These are phyloP conservation scores for Paulownia fortunei DNA, from an alignment of 257 asterid species.

Conservation along the genomic window DNA sequence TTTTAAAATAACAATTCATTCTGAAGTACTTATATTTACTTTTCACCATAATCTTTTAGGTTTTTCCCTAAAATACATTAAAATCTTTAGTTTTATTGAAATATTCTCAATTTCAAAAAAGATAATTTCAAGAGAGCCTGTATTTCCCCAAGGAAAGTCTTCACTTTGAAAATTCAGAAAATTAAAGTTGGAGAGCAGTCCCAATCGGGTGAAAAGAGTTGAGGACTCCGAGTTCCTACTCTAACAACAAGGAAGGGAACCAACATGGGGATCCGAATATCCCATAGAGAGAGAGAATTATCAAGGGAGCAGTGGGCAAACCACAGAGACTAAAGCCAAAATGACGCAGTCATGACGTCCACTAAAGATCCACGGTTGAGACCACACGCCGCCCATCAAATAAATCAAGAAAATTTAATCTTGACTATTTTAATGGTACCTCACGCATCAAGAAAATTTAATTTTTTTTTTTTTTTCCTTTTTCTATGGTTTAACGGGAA, in stretches of 20 bases:
- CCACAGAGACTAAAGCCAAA: slow-evolving; percentile 36
- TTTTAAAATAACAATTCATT: too few species aligned
- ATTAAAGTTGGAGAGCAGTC: too few species aligned
- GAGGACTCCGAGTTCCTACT: slow-evolving; percentile 11
- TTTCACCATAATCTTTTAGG: too few species aligned
- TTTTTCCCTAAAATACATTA: too few species aligned
- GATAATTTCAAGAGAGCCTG: too few species aligned
- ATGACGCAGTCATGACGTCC: slow-evolving; percentile 47
- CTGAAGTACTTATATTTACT: too few species aligned
- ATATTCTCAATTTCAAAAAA: too few species aligned
- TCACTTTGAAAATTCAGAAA: too few species aligned
- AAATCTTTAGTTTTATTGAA: too few species aligned
- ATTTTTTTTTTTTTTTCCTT: not conserved
- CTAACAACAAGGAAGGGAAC: slow-evolving; percentile 10
- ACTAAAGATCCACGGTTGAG: slow-evolving; percentile 48
- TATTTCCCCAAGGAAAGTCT: too few species aligned
- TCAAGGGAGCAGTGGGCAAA: slow-evolving; percentile 34
- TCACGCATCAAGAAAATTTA: slow-evolving; percentile 44
- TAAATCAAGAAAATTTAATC: slow-evolving; percentile 35
- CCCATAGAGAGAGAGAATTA: slow-evolving; percentile 23
- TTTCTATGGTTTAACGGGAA: not conserved
- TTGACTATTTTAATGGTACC: slow-evolving; percentile 38
- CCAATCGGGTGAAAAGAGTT: slow-evolving; percentile 20
- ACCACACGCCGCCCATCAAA: slow-evolving; percentile 54
- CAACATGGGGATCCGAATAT: slow-evolving; percentile 51